Evolutionary conservation across 2,329 filamentous ascomycete genomes (phyloP), one percentile per base, ranked within the genome.

Genomic region (Pseudogymnoascus pannorum): DNA sequence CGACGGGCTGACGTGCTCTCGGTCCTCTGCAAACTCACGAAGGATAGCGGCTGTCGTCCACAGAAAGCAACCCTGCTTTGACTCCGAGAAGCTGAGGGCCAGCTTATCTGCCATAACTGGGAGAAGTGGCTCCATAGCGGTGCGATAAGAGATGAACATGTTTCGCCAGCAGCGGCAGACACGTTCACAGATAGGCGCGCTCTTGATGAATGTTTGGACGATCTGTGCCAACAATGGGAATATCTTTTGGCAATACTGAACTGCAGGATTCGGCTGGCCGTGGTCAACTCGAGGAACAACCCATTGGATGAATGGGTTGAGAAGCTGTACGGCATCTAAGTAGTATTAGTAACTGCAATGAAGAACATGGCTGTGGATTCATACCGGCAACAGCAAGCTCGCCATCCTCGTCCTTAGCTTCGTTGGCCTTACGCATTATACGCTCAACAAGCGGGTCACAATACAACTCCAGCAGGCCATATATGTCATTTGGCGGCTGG

Each of bases 31-130:
- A 72, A 97, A 99, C 73, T 99, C 94, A 63, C 94, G 88, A 29
- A 99, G 83, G 65, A 99, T 95, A 7, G 93, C 91, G 66, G 92
- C 90, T 2, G 93, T 97, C 1, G 94, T 93, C 94, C 94, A 99
- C n/a, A 99, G 80, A 81, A 99, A 99, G 73, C 93, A 97, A 11
- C 94, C 94, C 75, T 99, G 93, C 64, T 87, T 85, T 9, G 93
- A 97, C 16, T 84, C 82, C 61, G 88, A 83, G 72, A 99, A 99
- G 4, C 93, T 92, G 65, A 81, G 82, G 1, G 91, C 91, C 62
- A 99, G 83, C 74, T 93, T 95, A 68, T 93, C 89, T 16, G 94
- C 95, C 75, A 99, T 86, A 18, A 86, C 83, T 1, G 89, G 89
- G 48, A 99, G 81, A 51, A 99, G 77, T 22, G 93, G 92, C 12